Evolutionary conservation across 176 grass and related monocot genomes (phyloP).

Genomic region (Aegilops longissima): DNA sequence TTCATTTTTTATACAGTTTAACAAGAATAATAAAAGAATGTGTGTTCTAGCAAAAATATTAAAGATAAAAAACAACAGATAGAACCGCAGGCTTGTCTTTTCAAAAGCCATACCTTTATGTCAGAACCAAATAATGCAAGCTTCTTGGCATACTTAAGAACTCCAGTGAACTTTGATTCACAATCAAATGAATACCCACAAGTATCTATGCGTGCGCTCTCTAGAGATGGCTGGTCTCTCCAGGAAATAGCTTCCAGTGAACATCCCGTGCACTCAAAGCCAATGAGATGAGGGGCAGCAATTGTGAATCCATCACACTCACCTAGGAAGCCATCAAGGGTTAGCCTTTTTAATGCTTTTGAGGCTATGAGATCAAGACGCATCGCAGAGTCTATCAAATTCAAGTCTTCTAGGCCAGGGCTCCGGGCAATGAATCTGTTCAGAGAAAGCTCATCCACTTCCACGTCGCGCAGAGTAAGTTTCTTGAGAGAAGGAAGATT

Average conservation of each 20-base stretch:
- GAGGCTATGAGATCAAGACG: constrained; percentile 11
- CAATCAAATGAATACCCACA: background rate
- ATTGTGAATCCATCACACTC: background rate
- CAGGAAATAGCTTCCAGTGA: constrained; percentile 19
- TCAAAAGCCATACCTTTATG: background rate
- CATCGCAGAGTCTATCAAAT: constrained; percentile 23
- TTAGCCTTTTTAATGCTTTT: constrained; percentile 26
- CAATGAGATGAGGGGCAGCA: constrained; percentile 18
- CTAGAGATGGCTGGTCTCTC: constrained; percentile 9
- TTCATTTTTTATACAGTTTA: background rate
- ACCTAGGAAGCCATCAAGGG: constrained; percentile 7
- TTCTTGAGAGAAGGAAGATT: constrained; percentile 33
- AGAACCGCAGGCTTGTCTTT: background rate
- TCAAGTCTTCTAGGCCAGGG: constrained; percentile 22
- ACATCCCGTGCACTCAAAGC: constrained; percentile 27
- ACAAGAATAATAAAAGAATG: background rate
- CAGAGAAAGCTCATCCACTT: background rate
- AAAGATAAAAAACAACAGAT: background rate
- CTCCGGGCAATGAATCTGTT: constrained; percentile 8
- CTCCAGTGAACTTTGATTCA: background rate
- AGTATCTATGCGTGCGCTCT: constrained; percentile 30
- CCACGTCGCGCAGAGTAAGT: constrained; percentile 19
- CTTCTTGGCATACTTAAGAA: background rate
- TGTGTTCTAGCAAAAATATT: background rate
- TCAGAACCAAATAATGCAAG: background rate